Evolutionary conservation across 75 land plant genomes (phyloP), one percentile per base, ranked within the genome.

Genomic region (Picea glauca): DNA sequence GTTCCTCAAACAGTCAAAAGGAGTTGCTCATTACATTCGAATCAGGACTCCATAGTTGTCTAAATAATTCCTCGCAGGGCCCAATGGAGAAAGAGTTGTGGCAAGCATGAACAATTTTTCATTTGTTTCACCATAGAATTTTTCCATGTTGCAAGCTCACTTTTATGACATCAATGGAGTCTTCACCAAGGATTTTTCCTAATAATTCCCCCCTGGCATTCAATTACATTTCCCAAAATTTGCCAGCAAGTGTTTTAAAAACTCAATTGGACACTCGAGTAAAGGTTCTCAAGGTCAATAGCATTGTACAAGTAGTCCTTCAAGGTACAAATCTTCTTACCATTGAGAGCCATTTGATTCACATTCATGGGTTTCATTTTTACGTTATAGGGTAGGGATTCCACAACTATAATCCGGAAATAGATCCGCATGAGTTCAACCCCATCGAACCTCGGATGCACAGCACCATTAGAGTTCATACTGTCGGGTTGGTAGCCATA

Each of bases 321-420:
- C 73, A 70, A 23, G 50, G 2, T 8, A 70, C 73, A 43, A 9
- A 1, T 35, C 54, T 70, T 70, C 9, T 70, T n/a, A 43, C 54
- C 20, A 70, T 15, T 4, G 73, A 70, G 8, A 40, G 73, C 23
- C 73, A 70, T 70, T 23, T 54, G 2, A 2, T 70, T 1, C 54
- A 70, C 50, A 40, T 70, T 70, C 73, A 70, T 40, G 73, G 73
- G 0, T 70, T 6, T 40, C 23, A 70, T 70, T 40, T 70, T 40
- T 43, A 40, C 7, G 54, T 70, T 70, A 46, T 70, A 21, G 73
- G 73, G 0, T n/a, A 70, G n/a, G 73, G 73, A n/a, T 70, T 70
- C 43, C n/a, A 43, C 17, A 70, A 70, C 12, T 70, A 70, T 33
- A 3, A 70, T 70, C 26, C 73, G 12, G 23, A 70, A n/a, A 70